These are phyloP conservation scores for Canna indica DNA, from an alignment of 176 grass and related monocot species.

Conservation along the genomic window DNA sequence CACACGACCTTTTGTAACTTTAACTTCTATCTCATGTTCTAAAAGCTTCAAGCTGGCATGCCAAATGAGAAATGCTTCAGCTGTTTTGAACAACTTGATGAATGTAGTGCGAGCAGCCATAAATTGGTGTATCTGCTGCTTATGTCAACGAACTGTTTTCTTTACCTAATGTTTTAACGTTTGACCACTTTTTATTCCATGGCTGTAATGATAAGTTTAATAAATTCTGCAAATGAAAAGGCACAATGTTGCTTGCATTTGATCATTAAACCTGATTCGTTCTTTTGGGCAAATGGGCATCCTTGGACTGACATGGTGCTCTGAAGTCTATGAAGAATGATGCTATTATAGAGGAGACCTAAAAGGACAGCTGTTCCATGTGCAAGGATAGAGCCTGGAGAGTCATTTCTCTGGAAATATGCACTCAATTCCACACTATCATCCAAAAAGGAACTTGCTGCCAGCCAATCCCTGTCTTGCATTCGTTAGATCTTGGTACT, in stretches of 20 bases:
- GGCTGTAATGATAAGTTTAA: neutral
- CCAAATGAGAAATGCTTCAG: neutral
- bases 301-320: conserved; percentile 5
- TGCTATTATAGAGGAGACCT: neutral
- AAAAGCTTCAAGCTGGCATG: neutral
- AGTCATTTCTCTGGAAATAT: conserved; percentile 1
- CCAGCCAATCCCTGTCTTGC: neutral
- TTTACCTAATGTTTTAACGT: neutral
- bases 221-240: neutral
- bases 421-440: conserved; percentile 1
- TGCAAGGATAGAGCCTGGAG: neutral
- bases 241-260: neutral
- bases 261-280: neutral
- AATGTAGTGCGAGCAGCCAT: no score
- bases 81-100: no score
- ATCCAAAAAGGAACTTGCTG: conserved; percentile 6
- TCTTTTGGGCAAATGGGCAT: neutral
- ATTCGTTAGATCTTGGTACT: neutral
- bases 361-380: conserved; percentile 4
- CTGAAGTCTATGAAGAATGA: neutral
- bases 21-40: neutral
- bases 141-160: neutral
- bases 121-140: neutral
- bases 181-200: neutral
- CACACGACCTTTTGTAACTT: neutral